Evolutionary conservation across 352 stramenopile species (phyloP).

Genomic region (Globisporangium abappressorium): DNA sequence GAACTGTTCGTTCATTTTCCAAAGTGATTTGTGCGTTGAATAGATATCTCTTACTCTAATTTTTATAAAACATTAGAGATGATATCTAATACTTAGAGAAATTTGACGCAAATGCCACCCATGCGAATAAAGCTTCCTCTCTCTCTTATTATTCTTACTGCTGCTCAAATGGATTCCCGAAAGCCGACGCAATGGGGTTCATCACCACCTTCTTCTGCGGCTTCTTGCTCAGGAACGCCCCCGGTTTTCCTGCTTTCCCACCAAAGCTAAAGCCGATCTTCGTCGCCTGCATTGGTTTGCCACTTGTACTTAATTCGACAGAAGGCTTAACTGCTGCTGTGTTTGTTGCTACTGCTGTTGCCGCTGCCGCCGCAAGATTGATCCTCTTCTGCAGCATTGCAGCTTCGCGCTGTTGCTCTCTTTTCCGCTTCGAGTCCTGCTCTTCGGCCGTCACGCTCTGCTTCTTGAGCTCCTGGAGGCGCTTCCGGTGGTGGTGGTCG

Average conservation of each 20-base stretch:
- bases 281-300: not conserved
- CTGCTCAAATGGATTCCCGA: conserved; percentile 2
- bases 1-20: not conserved
- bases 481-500: conserved; percentile 71
- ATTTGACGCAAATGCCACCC: not conserved
- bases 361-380: conserved; percentile 20
- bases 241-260: conserved; percentile 20
- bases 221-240: conserved; percentile 4
- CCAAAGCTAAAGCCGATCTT: conserved; percentile 34
- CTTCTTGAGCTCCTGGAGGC: conserved; percentile 39
- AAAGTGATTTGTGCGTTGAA: not conserved
- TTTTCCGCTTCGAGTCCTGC: conserved; percentile 30
- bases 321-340: not conserved
- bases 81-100: not conserved
- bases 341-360: not conserved
- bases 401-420: conserved; percentile 33
- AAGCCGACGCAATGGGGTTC: conserved; percentile 10
- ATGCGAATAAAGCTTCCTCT: not conserved
- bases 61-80: not conserved
- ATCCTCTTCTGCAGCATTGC: conserved; percentile 37
- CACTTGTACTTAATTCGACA: not conserved
- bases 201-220: not conserved
- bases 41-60: not conserved
- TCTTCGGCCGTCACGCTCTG: conserved; percentile 10
- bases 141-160: not conserved